phyloP scores from a whole-genome alignment of 441 rosid species.

The Capsella rubella region DNA sequence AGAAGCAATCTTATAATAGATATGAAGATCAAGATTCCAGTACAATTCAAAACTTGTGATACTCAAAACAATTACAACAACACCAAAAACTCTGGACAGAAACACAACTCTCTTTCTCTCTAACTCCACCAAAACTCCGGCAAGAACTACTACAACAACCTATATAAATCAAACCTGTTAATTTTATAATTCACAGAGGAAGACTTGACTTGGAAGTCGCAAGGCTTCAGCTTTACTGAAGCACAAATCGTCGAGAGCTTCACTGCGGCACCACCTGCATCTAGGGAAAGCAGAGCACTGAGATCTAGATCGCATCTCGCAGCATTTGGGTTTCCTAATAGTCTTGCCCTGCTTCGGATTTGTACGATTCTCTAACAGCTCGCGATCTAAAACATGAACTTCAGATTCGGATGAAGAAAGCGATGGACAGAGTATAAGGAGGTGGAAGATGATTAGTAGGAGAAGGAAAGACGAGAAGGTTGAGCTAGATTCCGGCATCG shows the following conservation, averaged over 20 bases:
- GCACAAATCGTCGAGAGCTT: constrained; percentile 82
- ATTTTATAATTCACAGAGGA: constrained; percentile 56
- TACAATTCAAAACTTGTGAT: constrained; percentile 17
- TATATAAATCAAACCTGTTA: constrained; percentile 27
- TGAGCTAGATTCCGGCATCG: constrained; percentile 44
- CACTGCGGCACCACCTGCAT: constrained; percentile 86
- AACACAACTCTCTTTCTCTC: constrained; percentile 10
- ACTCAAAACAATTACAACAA: constrained; percentile 26
- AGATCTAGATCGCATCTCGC: constrained; percentile 64
- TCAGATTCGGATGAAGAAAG: constrained; percentile 40
- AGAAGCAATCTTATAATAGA: constrained; percentile 9
- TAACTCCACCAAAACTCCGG: constrained; percentile 7
- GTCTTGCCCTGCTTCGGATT: constrained; percentile 43
- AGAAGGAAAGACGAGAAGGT: constrained; percentile 33
- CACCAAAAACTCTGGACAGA: not conserved
- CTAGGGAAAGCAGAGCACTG: constrained; percentile 65
- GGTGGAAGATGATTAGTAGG: constrained; percentile 35
- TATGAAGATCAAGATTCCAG: constrained; percentile 30
- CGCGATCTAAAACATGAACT: constrained; percentile 48
- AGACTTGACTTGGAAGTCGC: constrained; percentile 81
- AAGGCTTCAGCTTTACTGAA: constrained; percentile 69
- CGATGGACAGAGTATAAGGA: constrained; percentile 36
- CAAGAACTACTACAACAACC: constrained; percentile 17
- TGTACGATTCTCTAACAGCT: constrained; percentile 45
- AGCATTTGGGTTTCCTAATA: constrained; percentile 61